Base-by-base conservation (phyloP, 2,329 filamentous ascomycete genomes). In the Raffaelea albimanens region DNA sequence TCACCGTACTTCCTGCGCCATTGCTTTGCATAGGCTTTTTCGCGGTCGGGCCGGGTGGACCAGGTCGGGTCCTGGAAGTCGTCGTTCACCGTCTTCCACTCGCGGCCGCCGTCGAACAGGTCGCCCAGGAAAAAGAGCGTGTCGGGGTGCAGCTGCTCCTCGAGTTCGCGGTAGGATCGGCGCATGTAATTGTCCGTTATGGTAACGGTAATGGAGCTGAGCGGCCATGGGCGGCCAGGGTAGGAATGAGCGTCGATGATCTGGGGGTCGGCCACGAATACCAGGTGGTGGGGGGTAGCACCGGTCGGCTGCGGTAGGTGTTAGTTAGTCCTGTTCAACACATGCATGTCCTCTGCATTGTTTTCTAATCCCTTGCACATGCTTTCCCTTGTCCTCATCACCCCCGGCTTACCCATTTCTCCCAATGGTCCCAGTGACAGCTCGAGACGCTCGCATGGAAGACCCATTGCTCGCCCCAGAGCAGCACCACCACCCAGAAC, bases 221-320 rank as follows among this genome's bases (percentile, higher is more conserved):
- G 59, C 22, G 75, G 72, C 73, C 77, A 80, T 8, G 77, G 76
- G 21, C 90, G 82, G 56, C 85, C 88, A 2, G 89, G 87, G 59
- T 96, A 96, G n/a, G 89, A 94, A 64, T 96, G 87, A 47, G 89
- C 87, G 64, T 96, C 90, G 59, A 93, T 88, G 50, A 96, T 76
- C 63, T 96, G 90, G 40, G 90, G 90, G 60, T 96, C 90, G 51
- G 90, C 88, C 55, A 96, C 74, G 61, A 96, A 82, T 56, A 87
- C 73, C 56, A 95, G 75, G 61, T 83, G 87, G 63, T 97, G 90
- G 23, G 93, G 93, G 31, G 76, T 80, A 44, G 90, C 84, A 56
- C 75, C 80, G 58, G 76, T 67, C 46, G 89, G 87, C 93, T 95
- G 59, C n/a, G n/a, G n/a, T n/a, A n/a, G n/a, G n/a, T n/a, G 25